phyloP scores from a whole-genome alignment of 768 basidiomycete species.

The Fistulinella prunicolor region DNA sequence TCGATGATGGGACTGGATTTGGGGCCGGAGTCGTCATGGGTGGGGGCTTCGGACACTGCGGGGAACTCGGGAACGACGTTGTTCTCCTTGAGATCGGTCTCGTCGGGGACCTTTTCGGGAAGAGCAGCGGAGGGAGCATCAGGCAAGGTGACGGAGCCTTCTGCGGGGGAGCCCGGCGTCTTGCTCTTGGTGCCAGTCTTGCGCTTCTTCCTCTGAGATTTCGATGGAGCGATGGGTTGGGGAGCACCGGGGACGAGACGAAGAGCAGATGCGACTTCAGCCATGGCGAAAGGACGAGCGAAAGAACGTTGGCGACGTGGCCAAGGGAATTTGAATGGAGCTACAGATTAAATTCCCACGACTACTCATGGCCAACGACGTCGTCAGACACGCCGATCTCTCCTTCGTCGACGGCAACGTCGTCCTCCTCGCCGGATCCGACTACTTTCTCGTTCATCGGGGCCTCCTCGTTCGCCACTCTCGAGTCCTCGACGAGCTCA shows the following conservation, averaged over 20 bases:
- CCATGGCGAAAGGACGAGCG: slow-evolving; percentile 27
- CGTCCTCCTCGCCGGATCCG: slow-evolving; percentile 52
- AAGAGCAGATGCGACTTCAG: slow-evolving; percentile 30
- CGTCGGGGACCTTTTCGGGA: slow-evolving; percentile 50
- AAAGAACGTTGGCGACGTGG: slow-evolving; percentile 1
- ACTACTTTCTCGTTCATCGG: slow-evolving; percentile 68
- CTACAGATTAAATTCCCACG: slow-evolving; percentile 17
- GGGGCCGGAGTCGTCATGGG: slow-evolving; percentile 42
- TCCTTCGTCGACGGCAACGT: slow-evolving; percentile 72
- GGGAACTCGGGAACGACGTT: slow-evolving; percentile 45
- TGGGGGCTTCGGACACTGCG: slow-evolving; percentile 38
- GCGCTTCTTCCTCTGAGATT: slow-evolving; percentile 68
- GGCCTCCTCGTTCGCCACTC: slow-evolving; percentile 69
- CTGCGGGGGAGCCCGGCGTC: slow-evolving; percentile 45
- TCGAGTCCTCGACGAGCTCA: slow-evolving; percentile 40
- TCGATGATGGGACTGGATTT: slow-evolving; percentile 74
- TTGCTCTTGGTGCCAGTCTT: slow-evolving; percentile 51
- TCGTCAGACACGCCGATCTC: slow-evolving; percentile 47
- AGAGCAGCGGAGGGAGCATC: slow-evolving; percentile 46
- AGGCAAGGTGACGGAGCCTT: slow-evolving; percentile 37
- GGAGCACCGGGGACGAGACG: slow-evolving; percentile 80
- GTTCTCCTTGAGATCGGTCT: slow-evolving; percentile 45
- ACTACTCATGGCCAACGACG: slow-evolving; percentile 10
- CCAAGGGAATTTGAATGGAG: slow-evolving; percentile 16
- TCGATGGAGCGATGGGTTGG: slow-evolving; percentile 54